Evolutionary conservation across 257 asterid species (phyloP).

Genomic region (Nicotiana attenuata): DNA sequence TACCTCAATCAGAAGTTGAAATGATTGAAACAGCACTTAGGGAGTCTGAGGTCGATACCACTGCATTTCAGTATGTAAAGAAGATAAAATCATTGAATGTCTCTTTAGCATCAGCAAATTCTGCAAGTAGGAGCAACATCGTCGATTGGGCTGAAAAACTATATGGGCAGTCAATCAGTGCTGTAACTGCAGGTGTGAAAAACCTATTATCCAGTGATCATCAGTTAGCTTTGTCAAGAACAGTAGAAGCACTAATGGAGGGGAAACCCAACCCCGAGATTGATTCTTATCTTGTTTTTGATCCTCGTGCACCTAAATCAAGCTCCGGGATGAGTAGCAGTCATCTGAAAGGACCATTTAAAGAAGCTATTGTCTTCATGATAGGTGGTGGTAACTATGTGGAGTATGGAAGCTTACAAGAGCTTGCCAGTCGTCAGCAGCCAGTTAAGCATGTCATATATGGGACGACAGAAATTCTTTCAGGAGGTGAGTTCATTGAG

Average conservation of each 20-base stretch:
- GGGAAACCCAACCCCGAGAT: constrained; percentile 89
- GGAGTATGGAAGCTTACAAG: constrained; percentile 82
- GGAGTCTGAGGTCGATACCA: constrained; percentile 83
- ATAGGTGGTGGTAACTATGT: constrained; percentile 97
- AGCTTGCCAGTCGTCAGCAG: constrained; percentile 67
- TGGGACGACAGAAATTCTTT: constrained; percentile 88
- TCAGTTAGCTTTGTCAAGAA: constrained; percentile 79
- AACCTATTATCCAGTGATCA: constrained; percentile 82
- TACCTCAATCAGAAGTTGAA: constrained; percentile 75
- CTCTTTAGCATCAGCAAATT: constrained; percentile 75
- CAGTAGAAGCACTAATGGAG: constrained; percentile 94
- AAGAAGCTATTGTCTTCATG: constrained; percentile 95
- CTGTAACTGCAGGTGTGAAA: constrained; percentile 93
- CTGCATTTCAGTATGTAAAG: constrained; percentile 93
- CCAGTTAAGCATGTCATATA: constrained; percentile 72
- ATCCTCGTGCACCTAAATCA: constrained; percentile 92
- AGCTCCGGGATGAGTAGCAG: constrained; percentile 51
- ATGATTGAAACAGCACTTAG: constrained; percentile 69
- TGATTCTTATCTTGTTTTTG: constrained; percentile 70
- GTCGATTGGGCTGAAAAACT: constrained; percentile 98
- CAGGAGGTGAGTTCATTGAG: constrained; percentile 89
- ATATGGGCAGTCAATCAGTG: constrained; percentile 88
- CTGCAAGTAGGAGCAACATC: constrained; percentile 85
- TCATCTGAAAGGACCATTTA: constrained; percentile 87
- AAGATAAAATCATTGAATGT: constrained; percentile 85